Evolutionary conservation across 257 asterid species (phyloP).

Genomic region (Capsicum chinense): DNA sequence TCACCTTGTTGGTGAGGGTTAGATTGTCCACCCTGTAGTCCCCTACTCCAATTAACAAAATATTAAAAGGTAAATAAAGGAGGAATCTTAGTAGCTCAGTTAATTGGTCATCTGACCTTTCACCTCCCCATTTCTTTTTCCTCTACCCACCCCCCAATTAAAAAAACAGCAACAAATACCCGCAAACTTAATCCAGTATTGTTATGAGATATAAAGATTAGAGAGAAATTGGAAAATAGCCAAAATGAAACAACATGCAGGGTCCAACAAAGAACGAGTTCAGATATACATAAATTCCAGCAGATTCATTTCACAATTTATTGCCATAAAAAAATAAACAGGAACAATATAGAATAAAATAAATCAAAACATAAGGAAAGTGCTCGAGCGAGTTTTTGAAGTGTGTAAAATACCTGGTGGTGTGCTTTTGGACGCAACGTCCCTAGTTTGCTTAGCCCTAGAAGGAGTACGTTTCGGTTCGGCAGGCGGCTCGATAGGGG

Average conservation of each 20-base stretch:
- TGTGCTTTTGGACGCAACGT: constrained; percentile 28
- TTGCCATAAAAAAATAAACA: neutral
- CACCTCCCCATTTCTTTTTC: neutral
- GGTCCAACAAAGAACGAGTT: neutral
- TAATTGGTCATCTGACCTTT: neutral
- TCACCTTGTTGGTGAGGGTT: no score
- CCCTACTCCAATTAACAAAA: no score
- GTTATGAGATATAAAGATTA: neutral
- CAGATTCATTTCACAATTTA: neutral
- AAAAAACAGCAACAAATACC: neutral
- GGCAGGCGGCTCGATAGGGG: constrained; percentile 33
- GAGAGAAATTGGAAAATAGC: neutral
- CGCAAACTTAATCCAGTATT: neutral
- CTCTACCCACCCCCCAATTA: neutral
- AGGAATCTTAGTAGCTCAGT: neutral
- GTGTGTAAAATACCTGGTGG: constrained; percentile 38
- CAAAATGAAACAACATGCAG: constrained; percentile 1
- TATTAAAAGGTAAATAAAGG: no score
- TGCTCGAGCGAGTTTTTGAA: neutral
- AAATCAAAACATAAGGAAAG: neutral
- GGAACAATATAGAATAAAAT: neutral
- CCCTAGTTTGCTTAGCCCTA: constrained; percentile 40
- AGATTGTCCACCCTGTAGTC: no score
- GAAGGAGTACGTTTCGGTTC: constrained; percentile 43
- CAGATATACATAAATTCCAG: neutral